These are phyloP conservation scores for Canariomyces notabilis DNA, from an alignment of 2,329 filamentous ascomycete genomes.

Conservation along the genomic window DNA sequence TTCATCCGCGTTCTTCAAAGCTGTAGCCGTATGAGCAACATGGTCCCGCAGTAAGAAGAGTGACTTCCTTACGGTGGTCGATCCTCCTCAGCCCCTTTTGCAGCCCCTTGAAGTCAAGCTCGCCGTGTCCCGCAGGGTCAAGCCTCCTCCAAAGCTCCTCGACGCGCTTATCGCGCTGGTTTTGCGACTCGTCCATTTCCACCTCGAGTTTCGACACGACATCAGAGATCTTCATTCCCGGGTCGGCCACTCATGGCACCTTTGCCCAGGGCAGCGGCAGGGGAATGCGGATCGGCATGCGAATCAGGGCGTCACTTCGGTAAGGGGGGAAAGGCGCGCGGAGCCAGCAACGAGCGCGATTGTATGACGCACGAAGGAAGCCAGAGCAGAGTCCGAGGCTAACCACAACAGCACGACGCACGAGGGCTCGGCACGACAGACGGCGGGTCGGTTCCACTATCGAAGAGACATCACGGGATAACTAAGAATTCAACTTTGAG, in stretches of 20 bases:
- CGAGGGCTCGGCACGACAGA: slow-evolving; percentile 3
- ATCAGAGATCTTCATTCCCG: slow-evolving; percentile 43
- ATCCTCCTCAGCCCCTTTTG: slow-evolving; percentile 81
- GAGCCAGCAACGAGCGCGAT: slow-evolving; percentile 5
- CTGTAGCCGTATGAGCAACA: slow-evolving; percentile 32
- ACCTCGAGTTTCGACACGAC: slow-evolving; percentile 48
- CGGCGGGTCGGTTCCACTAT: slow-evolving; percentile 1
- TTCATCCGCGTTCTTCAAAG: slow-evolving; percentile 83
- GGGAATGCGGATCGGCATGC: slow-evolving; percentile 8
- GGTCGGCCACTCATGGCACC: slow-evolving; percentile 34
- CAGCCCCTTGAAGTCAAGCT: slow-evolving; percentile 78
- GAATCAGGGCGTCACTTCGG: slow-evolving; percentile 9
- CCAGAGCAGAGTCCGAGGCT: background rate
- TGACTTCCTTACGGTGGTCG: slow-evolving; percentile 68
- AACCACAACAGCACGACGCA: background rate
- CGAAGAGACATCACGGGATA: slow-evolving; percentile 7
- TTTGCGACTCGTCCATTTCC: slow-evolving; percentile 71
- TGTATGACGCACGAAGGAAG: slow-evolving; percentile 25
- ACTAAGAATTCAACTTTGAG: background rate
- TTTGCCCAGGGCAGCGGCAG: slow-evolving; percentile 2
- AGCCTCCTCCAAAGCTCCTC: slow-evolving; percentile 79
- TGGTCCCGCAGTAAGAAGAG: slow-evolving; percentile 5
- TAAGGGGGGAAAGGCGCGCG: background rate
- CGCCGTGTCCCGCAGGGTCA: slow-evolving; percentile 69
- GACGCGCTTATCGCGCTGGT: slow-evolving; percentile 74